Percentiles rank a stretch among this genome's conserved stretches.
Evolutionary conservation across 1,284 basidiomycete species (phyloP).

Genomic region (Tetrapyrgos nigripes): DNA sequence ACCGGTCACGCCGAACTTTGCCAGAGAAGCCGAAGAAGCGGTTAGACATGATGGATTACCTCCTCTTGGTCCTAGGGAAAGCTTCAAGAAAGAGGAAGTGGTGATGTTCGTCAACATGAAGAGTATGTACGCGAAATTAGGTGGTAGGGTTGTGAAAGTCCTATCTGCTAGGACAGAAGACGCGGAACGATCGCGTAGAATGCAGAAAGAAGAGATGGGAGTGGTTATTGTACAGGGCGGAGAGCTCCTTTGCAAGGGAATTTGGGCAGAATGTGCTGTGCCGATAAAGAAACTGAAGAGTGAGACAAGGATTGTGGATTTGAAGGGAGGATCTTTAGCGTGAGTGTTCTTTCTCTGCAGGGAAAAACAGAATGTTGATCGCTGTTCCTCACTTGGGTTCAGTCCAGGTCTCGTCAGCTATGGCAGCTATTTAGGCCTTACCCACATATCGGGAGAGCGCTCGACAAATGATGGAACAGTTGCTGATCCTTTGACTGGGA

Average conservation of each 20-base stretch:
- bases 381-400: neutral
- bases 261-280: neutral
- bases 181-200: neutral
- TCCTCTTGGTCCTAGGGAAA: slow-evolving; percentile 53
- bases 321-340: slow-evolving; percentile 60
- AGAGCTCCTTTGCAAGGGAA: slow-evolving; percentile 44
- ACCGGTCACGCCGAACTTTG: slow-evolving; percentile 67
- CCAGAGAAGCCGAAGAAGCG: slow-evolving; percentile 57
- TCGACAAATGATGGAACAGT: slow-evolving; percentile 75
- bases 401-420: slow-evolving; percentile 67
- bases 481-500: slow-evolving; percentile 53
- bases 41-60: slow-evolving; percentile 72
- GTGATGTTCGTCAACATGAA: slow-evolving; percentile 67
- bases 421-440: slow-evolving; percentile 66
- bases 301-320: slow-evolving; percentile 42
- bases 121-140: slow-evolving; percentile 49
- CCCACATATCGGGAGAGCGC: slow-evolving; percentile 65
- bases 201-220: slow-evolving; percentile 30
- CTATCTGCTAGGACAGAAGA: slow-evolving; percentile 23
- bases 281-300: slow-evolving; percentile 5
- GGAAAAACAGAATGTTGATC: neutral
- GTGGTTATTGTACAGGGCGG: slow-evolving; percentile 50
- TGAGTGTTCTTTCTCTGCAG: slow-evolving; percentile 24
- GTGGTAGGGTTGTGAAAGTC: slow-evolving; percentile 31
- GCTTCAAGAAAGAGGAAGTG: slow-evolving; percentile 27